Conservation (phyloP, 176 grass and related monocot genomes). For the Olyra latifolia region DNA sequence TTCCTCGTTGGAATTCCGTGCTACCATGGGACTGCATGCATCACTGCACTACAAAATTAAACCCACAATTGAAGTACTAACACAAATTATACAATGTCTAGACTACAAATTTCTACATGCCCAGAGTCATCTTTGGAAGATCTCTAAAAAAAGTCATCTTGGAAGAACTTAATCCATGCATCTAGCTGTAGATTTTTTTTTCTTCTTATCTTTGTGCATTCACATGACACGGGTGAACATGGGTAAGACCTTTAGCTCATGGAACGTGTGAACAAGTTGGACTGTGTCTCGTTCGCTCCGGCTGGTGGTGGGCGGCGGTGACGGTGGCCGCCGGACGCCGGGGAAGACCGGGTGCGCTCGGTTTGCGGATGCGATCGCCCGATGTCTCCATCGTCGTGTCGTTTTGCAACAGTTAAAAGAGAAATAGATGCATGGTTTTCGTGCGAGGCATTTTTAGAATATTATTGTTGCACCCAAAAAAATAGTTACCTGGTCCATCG, state of each 20-base stretch:
- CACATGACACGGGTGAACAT: slow-evolving; percentile 1
- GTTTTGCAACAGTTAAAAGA: background rate
- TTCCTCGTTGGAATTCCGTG: slow-evolving; percentile 12
- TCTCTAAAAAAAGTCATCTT: background rate
- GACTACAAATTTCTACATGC: background rate
- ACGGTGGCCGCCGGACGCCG: background rate
- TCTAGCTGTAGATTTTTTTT: background rate
- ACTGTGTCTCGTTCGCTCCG: background rate
- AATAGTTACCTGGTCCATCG: background rate
- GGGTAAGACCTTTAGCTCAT: background rate
- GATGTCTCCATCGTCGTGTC: background rate
- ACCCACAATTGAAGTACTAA: background rate
- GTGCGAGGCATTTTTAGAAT: background rate
- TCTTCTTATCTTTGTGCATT: background rate
- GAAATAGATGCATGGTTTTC: background rate
- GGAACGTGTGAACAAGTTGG: slow-evolving; percentile 40
- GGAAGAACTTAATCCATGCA: background rate
- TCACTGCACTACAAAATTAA: background rate
- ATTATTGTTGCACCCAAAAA: background rate
- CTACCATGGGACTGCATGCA: background rate
- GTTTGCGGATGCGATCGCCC: background rate
- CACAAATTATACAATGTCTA: background rate
- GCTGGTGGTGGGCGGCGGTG: background rate
- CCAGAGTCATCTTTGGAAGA: background rate
- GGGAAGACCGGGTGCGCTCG: background rate